phyloP scores from a whole-genome alignment of 805 yeast species.

The Tetrapisispora namnaoensis region DNA sequence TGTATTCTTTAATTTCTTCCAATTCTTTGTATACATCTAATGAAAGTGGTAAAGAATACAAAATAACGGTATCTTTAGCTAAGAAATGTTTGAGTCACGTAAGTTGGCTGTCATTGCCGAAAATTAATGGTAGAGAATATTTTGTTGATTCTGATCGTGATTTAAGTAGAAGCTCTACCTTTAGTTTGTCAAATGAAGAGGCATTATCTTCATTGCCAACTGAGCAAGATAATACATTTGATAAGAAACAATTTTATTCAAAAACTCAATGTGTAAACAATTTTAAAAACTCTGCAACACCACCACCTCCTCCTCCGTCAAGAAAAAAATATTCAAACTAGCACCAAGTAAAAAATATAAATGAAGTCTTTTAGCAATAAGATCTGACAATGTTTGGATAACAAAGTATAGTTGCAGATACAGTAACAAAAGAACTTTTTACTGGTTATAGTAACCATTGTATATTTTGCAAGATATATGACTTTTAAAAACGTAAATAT shows the following conservation, averaged over 20 bases:
- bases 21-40: conserved; percentile 21
- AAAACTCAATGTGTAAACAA: conserved; percentile 21
- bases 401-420: no score
- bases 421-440: neutral
- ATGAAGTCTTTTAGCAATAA: neutral
- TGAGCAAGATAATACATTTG: conserved; percentile 3
- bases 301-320: conserved; percentile 33
- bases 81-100: conserved; percentile 28
- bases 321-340: conserved; percentile 11
- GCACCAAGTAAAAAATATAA: neutral
- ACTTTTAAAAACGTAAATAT: no score
- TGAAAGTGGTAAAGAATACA: conserved; percentile 17
- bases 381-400: no score
- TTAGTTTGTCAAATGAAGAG: conserved; percentile 3
- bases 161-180: conserved; percentile 1
- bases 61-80: conserved; percentile 36
- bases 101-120: conserved; percentile 26
- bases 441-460: neutral
- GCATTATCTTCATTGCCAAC: conserved; percentile 2
- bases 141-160: conserved; percentile 4
- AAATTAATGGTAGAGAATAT: conserved; percentile 4
- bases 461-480: neutral
- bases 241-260: conserved; percentile 7
- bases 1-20: conserved; percentile 35
- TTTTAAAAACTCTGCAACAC: conserved; percentile 23